Base-by-base conservation (phyloP, 768 basidiomycete species). In the Kwoniella dejecticola region DNA sequence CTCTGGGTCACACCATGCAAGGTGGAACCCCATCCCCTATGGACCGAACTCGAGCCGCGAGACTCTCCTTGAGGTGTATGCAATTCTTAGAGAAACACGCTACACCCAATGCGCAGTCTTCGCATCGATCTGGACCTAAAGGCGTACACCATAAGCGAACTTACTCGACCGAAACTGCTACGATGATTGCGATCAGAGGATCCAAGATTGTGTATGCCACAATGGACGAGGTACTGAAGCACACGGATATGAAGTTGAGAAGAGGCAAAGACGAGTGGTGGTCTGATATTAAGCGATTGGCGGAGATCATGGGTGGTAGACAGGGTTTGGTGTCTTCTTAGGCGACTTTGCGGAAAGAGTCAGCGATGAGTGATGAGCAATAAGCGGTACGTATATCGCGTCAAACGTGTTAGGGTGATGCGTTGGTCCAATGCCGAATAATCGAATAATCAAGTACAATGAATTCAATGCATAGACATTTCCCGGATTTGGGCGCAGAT, bases 1-100 rank as follows among this genome's bases (percentile, higher is more conserved):
- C 91, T 1, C 85, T 99, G 19, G 96, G 96, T 15, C 96, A 99
- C 81, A 98, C 94, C 4, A 82, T 99, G 2, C 96, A 99, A 74
- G 96, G 96, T 7, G 93, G 93, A 2, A 87, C 91, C 17, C 96
- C 96, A 4, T 96, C 95, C 0, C 96, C 96, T 0, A 84, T 90
- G 70, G 96, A 98, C 81, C 90, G 95, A 52, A 87, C 89, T 0
- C 89, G 91, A 26, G 96, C 91, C 2, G 88, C 89, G 6, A 88
- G 96, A 30, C 84, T 97, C 44, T 87, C 95, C 7, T 82, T 95
- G 64, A 88, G 90, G 69, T 95, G 91, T 81, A 93, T 99, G 90
- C 81, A 86, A 31, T 98, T 96, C 85, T 83, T 98, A 62, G 96
- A 98, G 80, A 76, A 84, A 52, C 87, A 95, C 66, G 89, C 90